Conservation (phyloP, 176 grass and related monocot species). For the Neostapfia colusana region DNA sequence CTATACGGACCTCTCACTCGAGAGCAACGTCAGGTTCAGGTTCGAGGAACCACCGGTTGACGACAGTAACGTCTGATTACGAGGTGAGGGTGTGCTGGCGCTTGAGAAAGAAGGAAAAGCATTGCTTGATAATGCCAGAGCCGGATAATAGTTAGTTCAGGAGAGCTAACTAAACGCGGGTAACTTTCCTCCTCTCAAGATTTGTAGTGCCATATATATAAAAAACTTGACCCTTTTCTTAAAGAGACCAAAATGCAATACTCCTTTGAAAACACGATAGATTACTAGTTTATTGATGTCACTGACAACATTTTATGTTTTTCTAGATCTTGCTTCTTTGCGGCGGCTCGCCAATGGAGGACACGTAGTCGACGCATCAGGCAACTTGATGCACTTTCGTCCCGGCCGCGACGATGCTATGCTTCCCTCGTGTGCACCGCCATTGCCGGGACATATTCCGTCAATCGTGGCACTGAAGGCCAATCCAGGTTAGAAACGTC, state of each 20-base stretch:
- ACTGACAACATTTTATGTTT: neutral
- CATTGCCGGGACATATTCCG: neutral
- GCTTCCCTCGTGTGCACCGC: neutral
- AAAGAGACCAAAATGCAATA: no score
- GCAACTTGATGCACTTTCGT: neutral
- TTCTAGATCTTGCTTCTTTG: neutral
- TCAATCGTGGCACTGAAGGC: neutral
- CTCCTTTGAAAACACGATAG: neutral
- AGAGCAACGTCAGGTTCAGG: slow-evolving; percentile 1
- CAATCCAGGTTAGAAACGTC: slow-evolving; percentile 45
- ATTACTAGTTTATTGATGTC: neutral
- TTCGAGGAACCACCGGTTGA: neutral
- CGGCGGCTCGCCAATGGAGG: neutral
- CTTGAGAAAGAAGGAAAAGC: neutral
- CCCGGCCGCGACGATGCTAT: neutral
- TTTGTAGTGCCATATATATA: no score
- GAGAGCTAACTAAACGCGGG: no score
- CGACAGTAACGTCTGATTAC: neutral
- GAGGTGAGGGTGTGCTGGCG: neutral
- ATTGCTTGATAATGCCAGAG: neutral
- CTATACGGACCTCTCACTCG: neutral
- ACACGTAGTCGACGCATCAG: neutral
- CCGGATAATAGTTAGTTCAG: neutral
- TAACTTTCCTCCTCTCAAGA: no score
- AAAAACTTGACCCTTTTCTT: no score